Conservation (phyloP, 306 rosid genomes). For the Mimosa bimucronata region DNA sequence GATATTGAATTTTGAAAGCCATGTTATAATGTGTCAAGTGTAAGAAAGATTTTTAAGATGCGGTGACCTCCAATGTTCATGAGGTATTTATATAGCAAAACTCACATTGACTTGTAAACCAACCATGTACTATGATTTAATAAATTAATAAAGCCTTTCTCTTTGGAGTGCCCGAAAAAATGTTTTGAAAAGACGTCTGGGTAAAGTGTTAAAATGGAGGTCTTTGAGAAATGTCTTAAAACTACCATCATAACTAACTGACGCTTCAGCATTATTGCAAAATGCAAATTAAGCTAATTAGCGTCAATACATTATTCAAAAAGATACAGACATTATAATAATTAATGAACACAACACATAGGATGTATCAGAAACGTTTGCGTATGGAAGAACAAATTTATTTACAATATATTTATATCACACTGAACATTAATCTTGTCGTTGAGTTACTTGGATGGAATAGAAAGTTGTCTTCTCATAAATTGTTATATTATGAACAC, state of each 20-base stretch:
- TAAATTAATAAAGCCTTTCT: not conserved
- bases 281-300: no score
- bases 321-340: no score
- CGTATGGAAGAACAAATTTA: no score
- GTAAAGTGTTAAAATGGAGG: not conserved
- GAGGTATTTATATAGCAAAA: not conserved
- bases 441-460: not conserved
- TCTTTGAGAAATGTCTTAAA: not conserved
- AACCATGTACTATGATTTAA: not conserved
- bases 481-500: not conserved
- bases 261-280: no score
- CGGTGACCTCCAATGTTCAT: not conserved
- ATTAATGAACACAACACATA: no score
- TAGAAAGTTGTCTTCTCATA: not conserved
- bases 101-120: not conserved
- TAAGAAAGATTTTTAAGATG: not conserved
- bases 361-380: no score
- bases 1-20: not conserved
- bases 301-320: no score
- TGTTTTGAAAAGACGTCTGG: not conserved
- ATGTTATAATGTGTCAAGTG: not conserved
- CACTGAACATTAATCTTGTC: no score
- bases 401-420: no score
- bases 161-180: not conserved
- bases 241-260: no score